These are phyloP conservation scores for Xylariales sp. DNA, from an alignment of 2,329 filamentous ascomycete species.

Conservation along the genomic window DNA sequence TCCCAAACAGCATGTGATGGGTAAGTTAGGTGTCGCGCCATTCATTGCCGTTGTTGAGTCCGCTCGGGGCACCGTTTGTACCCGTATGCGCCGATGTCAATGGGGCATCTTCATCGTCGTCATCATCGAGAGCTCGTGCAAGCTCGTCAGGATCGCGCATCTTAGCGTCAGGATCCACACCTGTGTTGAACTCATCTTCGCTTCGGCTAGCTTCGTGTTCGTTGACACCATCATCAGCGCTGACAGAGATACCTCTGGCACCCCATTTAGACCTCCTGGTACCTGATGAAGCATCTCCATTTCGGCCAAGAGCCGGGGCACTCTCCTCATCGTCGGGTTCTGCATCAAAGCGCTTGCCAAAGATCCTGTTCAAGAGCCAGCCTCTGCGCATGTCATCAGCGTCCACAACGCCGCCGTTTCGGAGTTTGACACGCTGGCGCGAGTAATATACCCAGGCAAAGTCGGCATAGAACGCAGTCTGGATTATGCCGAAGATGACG, in stretches of 20 bases:
- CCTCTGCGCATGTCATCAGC: conserved; percentile 81
- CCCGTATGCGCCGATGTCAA: conserved; percentile 12
- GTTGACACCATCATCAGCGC: conserved; percentile 56
- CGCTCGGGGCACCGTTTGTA: conserved; percentile 12
- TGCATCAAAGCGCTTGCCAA: conserved; percentile 57
- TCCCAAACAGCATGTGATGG: too few relatives aligned
- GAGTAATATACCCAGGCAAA: conserved; percentile 98
- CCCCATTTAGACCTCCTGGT: conserved; percentile 55
- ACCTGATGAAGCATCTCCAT: conserved; percentile 16
- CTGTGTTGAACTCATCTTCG: conserved; percentile 37
- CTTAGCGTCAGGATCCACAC: conserved; percentile 57
- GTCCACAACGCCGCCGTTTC: conserved; percentile 82
- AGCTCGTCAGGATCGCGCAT: conserved; percentile 65
- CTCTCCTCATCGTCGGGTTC: conserved; percentile 59
- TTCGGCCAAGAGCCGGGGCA: conserved; percentile 40
- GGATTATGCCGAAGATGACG: conserved; percentile 80
- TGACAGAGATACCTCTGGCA: conserved; percentile 60
- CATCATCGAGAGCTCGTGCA: conserved; percentile 53
- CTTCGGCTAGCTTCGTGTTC: conserved; percentile 38
- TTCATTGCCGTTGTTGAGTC: conserved; percentile 24
- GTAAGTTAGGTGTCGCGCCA: conserved; percentile 24
- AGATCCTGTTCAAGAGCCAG: conserved; percentile 76
- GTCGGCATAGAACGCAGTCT: conserved; percentile 86
- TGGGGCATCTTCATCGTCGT: conserved; percentile 38
- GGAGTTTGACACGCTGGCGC: conserved; percentile 87